phyloP scores from a whole-genome alignment of 129 eudicot species.

The Flaveria brownii region DNA sequence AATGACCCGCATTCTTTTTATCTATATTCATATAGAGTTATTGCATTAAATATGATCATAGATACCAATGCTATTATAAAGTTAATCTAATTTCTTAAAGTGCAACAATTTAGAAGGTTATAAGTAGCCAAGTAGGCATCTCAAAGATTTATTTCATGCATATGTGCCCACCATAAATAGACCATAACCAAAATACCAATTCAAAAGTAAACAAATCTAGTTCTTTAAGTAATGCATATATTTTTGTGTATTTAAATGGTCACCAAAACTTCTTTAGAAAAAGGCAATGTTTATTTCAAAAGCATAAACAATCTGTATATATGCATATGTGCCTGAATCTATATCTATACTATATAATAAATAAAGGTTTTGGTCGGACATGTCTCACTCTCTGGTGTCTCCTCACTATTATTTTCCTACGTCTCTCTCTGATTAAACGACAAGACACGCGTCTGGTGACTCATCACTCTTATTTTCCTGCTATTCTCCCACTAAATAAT shows the following conservation, averaged over 20 bases:
- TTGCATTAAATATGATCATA: not conserved
- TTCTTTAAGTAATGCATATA: not conserved
- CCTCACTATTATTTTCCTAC: no score
- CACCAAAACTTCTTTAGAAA: not conserved
- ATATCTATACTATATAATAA: no score
- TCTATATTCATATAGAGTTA: not conserved
- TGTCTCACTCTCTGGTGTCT: no score
- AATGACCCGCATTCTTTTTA: not conserved
- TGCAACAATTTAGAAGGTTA: not conserved
- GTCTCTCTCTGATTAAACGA: no score
- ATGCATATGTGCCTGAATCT: conserved; percentile 11
- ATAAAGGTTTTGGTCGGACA: no score
- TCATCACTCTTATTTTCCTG: no score
- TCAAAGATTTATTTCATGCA: not conserved
- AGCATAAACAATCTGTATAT: not conserved
- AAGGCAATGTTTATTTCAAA: not conserved
- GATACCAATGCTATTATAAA: not conserved
- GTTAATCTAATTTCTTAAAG: not conserved
- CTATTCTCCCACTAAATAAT: no score
- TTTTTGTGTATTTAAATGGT: not conserved
- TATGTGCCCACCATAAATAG: not conserved
- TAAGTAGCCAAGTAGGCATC: not conserved
- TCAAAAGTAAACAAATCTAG: conserved; percentile 9
- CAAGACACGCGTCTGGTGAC: no score
- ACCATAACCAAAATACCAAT: not conserved